phyloP scores from a whole-genome alignment of 2,329 filamentous ascomycete species.

The Fusarium mangiferae region DNA sequence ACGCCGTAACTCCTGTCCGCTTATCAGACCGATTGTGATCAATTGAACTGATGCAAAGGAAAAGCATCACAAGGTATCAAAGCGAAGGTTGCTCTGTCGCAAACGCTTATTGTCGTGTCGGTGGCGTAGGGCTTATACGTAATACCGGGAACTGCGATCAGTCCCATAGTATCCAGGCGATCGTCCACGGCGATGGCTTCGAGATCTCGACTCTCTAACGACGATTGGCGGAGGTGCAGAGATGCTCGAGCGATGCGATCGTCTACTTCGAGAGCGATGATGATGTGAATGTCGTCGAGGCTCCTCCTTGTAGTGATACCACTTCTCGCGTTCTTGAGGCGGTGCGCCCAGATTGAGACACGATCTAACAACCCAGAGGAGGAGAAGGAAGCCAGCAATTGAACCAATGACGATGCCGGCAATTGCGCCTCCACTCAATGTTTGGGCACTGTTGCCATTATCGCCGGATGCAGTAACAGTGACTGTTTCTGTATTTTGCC shows the following conservation, averaged over 20 bases:
- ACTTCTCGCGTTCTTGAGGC: slow-evolving; percentile 46
- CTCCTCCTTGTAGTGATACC: slow-evolving; percentile 47
- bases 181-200: slow-evolving; percentile 26
- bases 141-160: slow-evolving; percentile 30
- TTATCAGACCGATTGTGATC: not conserved
- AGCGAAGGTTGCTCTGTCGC: not conserved
- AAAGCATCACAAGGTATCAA: not conserved
- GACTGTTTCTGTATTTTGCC: slow-evolving; percentile 44
- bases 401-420: slow-evolving; percentile 23
- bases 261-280: slow-evolving; percentile 40
- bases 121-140: slow-evolving; percentile 6
- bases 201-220: slow-evolving; percentile 31
- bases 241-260: slow-evolving; percentile 38
- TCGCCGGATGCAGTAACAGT: slow-evolving; percentile 44
- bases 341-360: slow-evolving; percentile 55
- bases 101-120: not conserved
- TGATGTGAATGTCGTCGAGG: slow-evolving; percentile 23
- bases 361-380: slow-evolving; percentile 60
- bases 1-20: not conserved
- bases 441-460: slow-evolving; percentile 18
- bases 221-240: slow-evolving; percentile 41
- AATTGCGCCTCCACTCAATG: slow-evolving; percentile 59
- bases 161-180: slow-evolving; percentile 32
- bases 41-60: not conserved
- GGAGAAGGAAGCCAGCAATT: slow-evolving; percentile 46